Percentiles rank a stretch among this genome's conserved stretches.
Evolutionary conservation across 2,329 filamentous ascomycete genomes (phyloP).

Genomic region (Laburnicola sp.): DNA sequence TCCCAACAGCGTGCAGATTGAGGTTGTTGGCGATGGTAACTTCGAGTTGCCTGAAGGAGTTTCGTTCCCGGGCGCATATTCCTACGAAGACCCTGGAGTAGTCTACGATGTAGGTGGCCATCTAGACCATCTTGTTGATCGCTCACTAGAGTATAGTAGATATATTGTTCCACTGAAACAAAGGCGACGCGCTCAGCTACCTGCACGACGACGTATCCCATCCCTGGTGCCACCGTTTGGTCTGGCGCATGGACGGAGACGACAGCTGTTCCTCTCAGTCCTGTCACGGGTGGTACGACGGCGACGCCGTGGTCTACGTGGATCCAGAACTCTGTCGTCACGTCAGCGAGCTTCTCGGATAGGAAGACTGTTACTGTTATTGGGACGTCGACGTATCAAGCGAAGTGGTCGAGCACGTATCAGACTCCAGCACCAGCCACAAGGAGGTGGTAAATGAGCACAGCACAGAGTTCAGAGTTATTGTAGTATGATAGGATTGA

Average conservation of each 20-base stretch:
- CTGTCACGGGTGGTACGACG: slow-evolving; percentile 32
- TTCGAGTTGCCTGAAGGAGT: slow-evolving; percentile 44
- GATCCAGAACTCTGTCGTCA: slow-evolving; percentile 31
- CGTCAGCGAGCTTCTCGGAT: slow-evolving; percentile 28
- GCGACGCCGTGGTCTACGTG: slow-evolving; percentile 34
- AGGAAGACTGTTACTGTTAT: slow-evolving; percentile 27
- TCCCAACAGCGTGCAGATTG: slow-evolving; percentile 48
- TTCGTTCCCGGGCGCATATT: slow-evolving; percentile 50
- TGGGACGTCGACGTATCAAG: slow-evolving; percentile 26
- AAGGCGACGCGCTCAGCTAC: slow-evolving; percentile 27
- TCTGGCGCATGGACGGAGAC: slow-evolving; percentile 38
- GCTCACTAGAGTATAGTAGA: slow-evolving; percentile 16
- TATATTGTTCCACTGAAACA: slow-evolving; percentile 44
- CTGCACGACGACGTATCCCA: slow-evolving; percentile 42
- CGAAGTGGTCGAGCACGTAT: slow-evolving; percentile 26
- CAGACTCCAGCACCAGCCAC: slow-evolving; percentile 22
- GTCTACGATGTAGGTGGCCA: slow-evolving; percentile 38
- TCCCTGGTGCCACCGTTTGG: slow-evolving; percentile 48
- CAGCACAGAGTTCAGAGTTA: too few species aligned
- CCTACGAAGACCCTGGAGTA: slow-evolving; percentile 41
- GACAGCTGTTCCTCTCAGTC: slow-evolving; percentile 34
- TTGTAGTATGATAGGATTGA: too few species aligned
- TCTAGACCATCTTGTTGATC: slow-evolving; percentile 5
- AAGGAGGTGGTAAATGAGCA: slow-evolving; percentile 18
- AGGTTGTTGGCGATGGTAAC: slow-evolving; percentile 38